Percentiles rank a stretch among this genome's conserved stretches.
Evolutionary conservation across 225 moss, liverwort and hornwort genomes (phyloP).

Genomic region (Straminergon stramineum): DNA sequence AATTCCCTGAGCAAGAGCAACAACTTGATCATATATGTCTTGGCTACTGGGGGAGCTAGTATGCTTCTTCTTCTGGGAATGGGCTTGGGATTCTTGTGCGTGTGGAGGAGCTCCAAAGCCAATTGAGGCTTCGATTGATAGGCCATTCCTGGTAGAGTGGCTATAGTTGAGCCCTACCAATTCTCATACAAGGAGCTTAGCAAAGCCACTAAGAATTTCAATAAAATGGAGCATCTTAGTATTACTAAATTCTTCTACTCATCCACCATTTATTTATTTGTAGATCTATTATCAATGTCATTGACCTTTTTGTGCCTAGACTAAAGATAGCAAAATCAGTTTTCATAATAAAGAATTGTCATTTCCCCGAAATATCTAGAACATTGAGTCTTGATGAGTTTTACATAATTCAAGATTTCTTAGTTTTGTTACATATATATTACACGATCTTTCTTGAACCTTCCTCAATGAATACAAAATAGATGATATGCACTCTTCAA

Average conservation of each 20-base stretch:
- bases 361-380: too few species aligned
- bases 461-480: neutral
- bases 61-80: conserved; percentile 12
- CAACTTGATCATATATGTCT: conserved; percentile 7
- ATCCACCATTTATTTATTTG: neutral
- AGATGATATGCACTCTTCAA: neutral
- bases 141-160: conserved; percentile 23
- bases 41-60: conserved; percentile 11
- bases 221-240: conserved; percentile 22
- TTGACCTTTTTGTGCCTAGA: too few species aligned
- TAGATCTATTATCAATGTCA: too few species aligned
- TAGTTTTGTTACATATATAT: neutral
- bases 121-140: neutral
- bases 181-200: conserved; percentile 47
- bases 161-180: conserved; percentile 20
- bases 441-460: neutral
- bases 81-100: conserved; percentile 15
- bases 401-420: neutral
- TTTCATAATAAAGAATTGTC: neutral
- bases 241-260: neutral
- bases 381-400: neutral
- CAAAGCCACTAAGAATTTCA: conserved; percentile 49
- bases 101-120: neutral
- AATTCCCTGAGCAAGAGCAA: neutral
- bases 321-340: neutral